Evolutionary conservation across 176 grass and related monocot species (phyloP).

Genomic region (Aechmea fasciata): DNA sequence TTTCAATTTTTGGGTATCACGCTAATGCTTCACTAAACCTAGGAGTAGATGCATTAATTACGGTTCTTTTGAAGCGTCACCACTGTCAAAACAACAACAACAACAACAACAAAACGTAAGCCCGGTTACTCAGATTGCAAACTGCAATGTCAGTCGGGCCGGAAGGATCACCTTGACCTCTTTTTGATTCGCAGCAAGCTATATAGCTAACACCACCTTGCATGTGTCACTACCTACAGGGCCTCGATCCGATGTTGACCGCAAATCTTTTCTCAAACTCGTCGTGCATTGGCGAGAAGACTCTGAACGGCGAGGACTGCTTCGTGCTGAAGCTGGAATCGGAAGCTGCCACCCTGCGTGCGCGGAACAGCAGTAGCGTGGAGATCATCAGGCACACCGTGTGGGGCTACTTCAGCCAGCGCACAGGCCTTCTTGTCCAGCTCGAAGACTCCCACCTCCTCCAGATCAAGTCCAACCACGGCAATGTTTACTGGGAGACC

Average conservation of each 20-base stretch:
- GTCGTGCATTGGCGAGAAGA: conserved; percentile 66
- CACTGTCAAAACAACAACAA: no score
- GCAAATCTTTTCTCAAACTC: conserved; percentile 85
- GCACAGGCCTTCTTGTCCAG: conserved; percentile 78
- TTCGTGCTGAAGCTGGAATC: conserved; percentile 93
- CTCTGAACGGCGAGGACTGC: conserved; percentile 66
- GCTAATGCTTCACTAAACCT: neutral
- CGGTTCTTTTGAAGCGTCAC: neutral
- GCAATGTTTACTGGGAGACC: conserved; percentile 83
- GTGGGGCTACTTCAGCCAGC: conserved; percentile 99
- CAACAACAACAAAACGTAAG: no score
- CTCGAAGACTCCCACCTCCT: conserved; percentile 95
- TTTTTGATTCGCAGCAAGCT: no score
- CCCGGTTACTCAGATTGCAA: no score
- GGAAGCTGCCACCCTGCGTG: conserved; percentile 63
- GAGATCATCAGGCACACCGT: conserved; percentile 91
- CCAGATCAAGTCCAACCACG: conserved; percentile 48
- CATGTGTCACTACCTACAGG: conserved; percentile 28
- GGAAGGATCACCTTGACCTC: no score
- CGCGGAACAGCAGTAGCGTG: conserved; percentile 69
- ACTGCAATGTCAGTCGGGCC: no score
- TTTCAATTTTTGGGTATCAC: neutral
- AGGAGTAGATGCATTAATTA: neutral
- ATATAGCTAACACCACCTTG: no score
- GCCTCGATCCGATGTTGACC: conserved; percentile 72